Percentiles rank a stretch among this genome's conserved stretches.
Evolutionary conservation across 140 eudicot genomes (phyloP).

Genomic region (Ambrosia hybrid): DNA sequence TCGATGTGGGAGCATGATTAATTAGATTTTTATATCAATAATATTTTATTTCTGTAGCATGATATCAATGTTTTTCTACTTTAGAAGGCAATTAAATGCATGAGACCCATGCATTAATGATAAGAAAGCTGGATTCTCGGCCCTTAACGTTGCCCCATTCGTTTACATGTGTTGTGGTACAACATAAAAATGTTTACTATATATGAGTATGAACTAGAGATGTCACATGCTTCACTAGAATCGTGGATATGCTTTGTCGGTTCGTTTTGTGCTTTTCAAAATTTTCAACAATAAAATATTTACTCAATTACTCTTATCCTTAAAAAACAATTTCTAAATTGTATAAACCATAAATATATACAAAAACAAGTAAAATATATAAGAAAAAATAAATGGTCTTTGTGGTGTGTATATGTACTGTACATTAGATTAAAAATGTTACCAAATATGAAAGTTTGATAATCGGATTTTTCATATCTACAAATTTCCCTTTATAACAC

Average conservation of each 20-base stretch:
- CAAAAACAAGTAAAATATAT: not conserved
- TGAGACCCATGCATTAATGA: constrained; percentile 6
- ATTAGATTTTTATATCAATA: constrained; percentile 9
- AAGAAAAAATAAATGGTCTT: not conserved
- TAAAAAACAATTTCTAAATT: not conserved
- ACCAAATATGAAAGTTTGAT: too few species aligned
- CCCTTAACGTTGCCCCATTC: constrained; percentile 23
- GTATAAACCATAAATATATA: not conserved
- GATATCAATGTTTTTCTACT: constrained; percentile 27
- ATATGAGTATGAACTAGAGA: not conserved
- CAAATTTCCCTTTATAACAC: not conserved
- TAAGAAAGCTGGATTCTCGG: constrained; percentile 28
- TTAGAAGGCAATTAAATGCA: constrained; percentile 27
- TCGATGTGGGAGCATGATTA: not conserved
- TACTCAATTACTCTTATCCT: not conserved
- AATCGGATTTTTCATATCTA: not conserved
- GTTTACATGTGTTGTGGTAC: constrained; percentile 16
- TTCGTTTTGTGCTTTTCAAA: constrained; percentile 23
- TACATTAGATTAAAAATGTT: too few species aligned
- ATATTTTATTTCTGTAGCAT: not conserved
- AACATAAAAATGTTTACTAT: not conserved
- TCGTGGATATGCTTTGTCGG: constrained; percentile 32
- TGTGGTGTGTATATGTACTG: not conserved
- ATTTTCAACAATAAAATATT: not conserved
- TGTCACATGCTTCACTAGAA: constrained; percentile 21